Conservation (phyloP, 169 alveolate genomes). For the Cytauxzoon felis region DNA sequence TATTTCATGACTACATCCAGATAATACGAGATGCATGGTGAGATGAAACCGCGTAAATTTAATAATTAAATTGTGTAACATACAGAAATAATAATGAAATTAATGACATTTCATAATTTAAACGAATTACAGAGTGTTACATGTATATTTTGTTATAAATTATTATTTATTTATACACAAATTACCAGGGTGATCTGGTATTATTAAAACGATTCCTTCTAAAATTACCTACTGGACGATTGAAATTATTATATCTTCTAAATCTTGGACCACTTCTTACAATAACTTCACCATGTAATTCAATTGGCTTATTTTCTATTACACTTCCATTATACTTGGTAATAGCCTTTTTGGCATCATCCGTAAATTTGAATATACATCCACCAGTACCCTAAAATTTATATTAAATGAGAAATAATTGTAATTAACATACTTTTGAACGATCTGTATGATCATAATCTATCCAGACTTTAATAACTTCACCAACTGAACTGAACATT, state of each 20-base stretch:
- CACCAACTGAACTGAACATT: conserved; percentile 67
- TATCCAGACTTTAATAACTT: conserved; percentile 67
- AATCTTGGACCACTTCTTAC: conserved; percentile 2
- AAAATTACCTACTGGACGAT: too few species aligned
- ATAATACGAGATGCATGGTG: too few species aligned
- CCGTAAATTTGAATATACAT: conserved; percentile 50
- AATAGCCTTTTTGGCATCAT: conserved; percentile 69
- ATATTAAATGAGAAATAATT: not conserved
- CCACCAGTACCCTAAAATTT: conserved; percentile 74
- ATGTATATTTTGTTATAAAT: too few species aligned
- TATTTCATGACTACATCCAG: too few species aligned
- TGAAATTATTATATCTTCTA: not conserved
- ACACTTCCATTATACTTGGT: conserved; percentile 57
- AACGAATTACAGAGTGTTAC: too few species aligned
- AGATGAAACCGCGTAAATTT: too few species aligned
- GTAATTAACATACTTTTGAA: conserved; percentile 59
- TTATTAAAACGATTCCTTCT: too few species aligned
- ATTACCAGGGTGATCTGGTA: too few species aligned
- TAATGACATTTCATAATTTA: too few species aligned
- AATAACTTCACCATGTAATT: conserved; percentile 40
- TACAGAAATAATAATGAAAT: too few species aligned
- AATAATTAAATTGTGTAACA: too few species aligned
- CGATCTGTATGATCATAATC: conserved; percentile 79
- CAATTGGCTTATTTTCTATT: conserved; percentile 29
- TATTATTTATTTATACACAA: too few species aligned